Evolutionary conservation across 306 rosid species (phyloP).

Genomic region (Citrullus colocynthis): DNA sequence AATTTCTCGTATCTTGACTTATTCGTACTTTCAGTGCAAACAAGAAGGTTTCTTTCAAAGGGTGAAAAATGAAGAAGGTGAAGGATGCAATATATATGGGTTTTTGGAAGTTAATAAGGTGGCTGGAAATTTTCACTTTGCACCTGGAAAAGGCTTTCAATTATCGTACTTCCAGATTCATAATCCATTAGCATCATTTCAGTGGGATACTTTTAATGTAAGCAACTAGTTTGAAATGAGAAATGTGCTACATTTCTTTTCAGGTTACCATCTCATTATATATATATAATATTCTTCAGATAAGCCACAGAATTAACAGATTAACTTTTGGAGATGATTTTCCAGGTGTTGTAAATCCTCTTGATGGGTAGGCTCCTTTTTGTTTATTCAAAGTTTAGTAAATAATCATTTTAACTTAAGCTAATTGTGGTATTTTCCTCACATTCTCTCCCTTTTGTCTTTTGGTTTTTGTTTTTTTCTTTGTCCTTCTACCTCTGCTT

Average conservation of each 20-base stretch:
- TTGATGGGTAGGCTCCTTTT: slow-evolving; percentile 44
- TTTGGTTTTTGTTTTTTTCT: not conserved
- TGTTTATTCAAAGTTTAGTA: slow-evolving; percentile 1
- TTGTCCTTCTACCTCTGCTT: slow-evolving; percentile 9
- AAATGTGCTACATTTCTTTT: not conserved
- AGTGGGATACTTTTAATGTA: slow-evolving; percentile 89
- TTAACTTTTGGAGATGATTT: slow-evolving; percentile 75
- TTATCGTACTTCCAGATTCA: slow-evolving; percentile 74
- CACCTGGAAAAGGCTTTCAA: slow-evolving; percentile 96
- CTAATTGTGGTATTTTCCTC: not conserved
- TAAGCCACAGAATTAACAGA: slow-evolving; percentile 78
- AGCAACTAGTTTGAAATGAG: slow-evolving; percentile 12
- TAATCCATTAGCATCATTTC: slow-evolving; percentile 62
- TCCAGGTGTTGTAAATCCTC: slow-evolving; percentile 90
- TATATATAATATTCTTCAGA: slow-evolving; percentile 24
- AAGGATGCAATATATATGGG: slow-evolving; percentile 90
- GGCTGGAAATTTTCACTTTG: slow-evolving; percentile 95
- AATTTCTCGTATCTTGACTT: not conserved
- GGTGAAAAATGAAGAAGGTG: slow-evolving; percentile 91
- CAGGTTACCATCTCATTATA: slow-evolving; percentile 9
- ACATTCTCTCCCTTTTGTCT: not conserved
- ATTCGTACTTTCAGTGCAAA: slow-evolving; percentile 51
- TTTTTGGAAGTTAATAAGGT: slow-evolving; percentile 95
- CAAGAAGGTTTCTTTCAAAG: slow-evolving; percentile 92
- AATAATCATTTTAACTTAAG: not conserved